Conservation (phyloP, 306 rosid species). For the Rosa rugosa region DNA sequence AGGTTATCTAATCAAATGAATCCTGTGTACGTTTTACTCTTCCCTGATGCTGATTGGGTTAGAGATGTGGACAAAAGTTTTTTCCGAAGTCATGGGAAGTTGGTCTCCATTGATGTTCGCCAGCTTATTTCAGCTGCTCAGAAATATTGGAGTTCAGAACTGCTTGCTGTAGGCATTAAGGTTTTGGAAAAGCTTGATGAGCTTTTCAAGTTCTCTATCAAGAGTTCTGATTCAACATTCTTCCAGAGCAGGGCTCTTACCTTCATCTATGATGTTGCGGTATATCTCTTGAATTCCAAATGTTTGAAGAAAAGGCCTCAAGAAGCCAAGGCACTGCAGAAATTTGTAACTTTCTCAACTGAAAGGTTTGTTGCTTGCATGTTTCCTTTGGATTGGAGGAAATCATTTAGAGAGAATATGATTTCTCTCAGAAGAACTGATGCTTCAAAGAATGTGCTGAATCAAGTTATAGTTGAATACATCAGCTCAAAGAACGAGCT, state of each 20-base stretch:
- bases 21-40: conserved; percentile 32
- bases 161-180: conserved; percentile 39
- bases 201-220: conserved; percentile 20
- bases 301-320: background rate
- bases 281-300: conserved; percentile 11
- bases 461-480: too few relatives aligned
- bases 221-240: conserved; percentile 12
- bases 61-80: conserved; percentile 17
- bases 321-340: background rate
- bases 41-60: conserved; percentile 61
- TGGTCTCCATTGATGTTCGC: conserved; percentile 26
- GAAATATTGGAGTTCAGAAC: conserved; percentile 50
- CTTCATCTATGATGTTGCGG: conserved; percentile 15
- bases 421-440: too few relatives aligned
- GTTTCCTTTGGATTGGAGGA: background rate
- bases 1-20: conserved; percentile 23
- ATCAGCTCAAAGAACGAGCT: too few relatives aligned
- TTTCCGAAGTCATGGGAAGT: conserved; percentile 33
- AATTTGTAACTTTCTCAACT: conserved; percentile 24
- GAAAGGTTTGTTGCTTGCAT: conserved; percentile 19
- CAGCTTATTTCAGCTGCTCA: conserved; percentile 38
- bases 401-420: too few relatives aligned
- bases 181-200: conserved; percentile 43
- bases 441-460: too few relatives aligned
- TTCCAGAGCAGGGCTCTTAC: conserved; percentile 10